Conservation (phyloP, 2,329 filamentous ascomycete genomes). For the Fusarium mexicanum region DNA sequence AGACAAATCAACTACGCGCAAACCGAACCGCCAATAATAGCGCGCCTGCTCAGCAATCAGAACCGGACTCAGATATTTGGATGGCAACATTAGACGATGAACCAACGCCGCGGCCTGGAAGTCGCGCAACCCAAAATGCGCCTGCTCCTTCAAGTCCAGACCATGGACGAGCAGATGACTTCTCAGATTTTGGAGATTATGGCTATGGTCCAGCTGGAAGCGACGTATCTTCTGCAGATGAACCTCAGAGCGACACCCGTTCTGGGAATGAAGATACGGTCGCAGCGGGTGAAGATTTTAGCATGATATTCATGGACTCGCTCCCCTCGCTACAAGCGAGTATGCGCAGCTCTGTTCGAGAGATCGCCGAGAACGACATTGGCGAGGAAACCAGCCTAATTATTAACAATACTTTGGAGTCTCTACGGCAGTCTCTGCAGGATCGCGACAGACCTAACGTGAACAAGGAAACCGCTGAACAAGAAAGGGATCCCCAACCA, state of each 20-base stretch:
- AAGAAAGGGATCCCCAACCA: conserved; percentile 9
- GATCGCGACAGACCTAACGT: conserved; percentile 23
- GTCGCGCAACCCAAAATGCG: conserved; percentile 17
- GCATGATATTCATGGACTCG: conserved; percentile 67
- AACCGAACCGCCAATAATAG: conserved; percentile 13
- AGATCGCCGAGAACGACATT: conserved; percentile 54
- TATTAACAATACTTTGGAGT: conserved; percentile 64
- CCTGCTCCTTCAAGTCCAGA: conserved; percentile 20
- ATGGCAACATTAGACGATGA: conserved; percentile 54
- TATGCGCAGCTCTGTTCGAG: conserved; percentile 48
- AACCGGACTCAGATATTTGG: conserved; percentile 56
- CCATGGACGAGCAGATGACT: conserved; percentile 23
- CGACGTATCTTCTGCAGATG: conserved; percentile 48
- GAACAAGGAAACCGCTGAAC: conserved; percentile 14
- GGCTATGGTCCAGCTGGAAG: conserved; percentile 45
- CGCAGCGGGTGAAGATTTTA: conserved; percentile 64
- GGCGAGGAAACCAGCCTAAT: conserved; percentile 67
- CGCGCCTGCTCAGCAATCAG: conserved; percentile 42
- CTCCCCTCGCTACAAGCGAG: conserved; percentile 61
- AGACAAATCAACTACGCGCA: conserved; percentile 7
- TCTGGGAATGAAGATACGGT: conserved; percentile 53
- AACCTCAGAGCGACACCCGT: conserved; percentile 37
- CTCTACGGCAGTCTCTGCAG: conserved; percentile 52
- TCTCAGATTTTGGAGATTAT: conserved; percentile 41
- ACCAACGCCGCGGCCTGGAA: conserved; percentile 47